phyloP scores from a whole-genome alignment of 2,329 filamentous ascomycete species.

The Hypomyces rosellus region DNA sequence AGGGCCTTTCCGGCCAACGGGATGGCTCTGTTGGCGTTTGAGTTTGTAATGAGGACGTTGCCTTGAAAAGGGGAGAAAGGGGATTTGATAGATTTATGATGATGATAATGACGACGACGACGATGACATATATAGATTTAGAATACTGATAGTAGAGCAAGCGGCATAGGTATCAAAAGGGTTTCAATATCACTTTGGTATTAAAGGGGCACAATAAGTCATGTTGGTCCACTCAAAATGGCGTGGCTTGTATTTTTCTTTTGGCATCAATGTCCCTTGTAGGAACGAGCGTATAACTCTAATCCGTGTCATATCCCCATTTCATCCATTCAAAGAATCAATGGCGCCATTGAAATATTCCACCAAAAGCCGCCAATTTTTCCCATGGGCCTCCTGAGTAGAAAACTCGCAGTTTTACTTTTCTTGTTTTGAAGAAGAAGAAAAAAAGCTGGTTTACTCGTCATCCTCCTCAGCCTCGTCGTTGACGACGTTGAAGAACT shows the following conservation, averaged over 20 bases:
- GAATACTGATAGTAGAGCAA: background rate
- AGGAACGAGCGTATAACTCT: slow-evolving; percentile 20
- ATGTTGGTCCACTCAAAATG: slow-evolving; percentile 9
- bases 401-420: too few relatives aligned
- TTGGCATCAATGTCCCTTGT: too few relatives aligned
- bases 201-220: background rate
- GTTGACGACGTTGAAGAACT: slow-evolving; percentile 99
- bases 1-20: slow-evolving; percentile 94
- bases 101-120: too few relatives aligned
- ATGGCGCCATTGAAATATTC: too few relatives aligned
- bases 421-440: too few relatives aligned
- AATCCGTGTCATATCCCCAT: too few relatives aligned
- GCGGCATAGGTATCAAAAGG: background rate
- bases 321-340: too few relatives aligned
- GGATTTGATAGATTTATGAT: background rate
- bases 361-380: too few relatives aligned
- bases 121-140: too few relatives aligned
- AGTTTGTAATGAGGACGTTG: slow-evolving; percentile 73
- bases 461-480: slow-evolving; percentile 98
- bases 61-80: slow-evolving; percentile 29
- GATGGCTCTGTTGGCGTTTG: slow-evolving; percentile 87
- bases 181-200: background rate
- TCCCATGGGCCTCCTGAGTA: too few relatives aligned
- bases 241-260: too few relatives aligned
- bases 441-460: slow-evolving; percentile 59